These are phyloP conservation scores for Medicago arabica DNA, from an alignment of 306 rosid genomes.

Conservation along the genomic window DNA sequence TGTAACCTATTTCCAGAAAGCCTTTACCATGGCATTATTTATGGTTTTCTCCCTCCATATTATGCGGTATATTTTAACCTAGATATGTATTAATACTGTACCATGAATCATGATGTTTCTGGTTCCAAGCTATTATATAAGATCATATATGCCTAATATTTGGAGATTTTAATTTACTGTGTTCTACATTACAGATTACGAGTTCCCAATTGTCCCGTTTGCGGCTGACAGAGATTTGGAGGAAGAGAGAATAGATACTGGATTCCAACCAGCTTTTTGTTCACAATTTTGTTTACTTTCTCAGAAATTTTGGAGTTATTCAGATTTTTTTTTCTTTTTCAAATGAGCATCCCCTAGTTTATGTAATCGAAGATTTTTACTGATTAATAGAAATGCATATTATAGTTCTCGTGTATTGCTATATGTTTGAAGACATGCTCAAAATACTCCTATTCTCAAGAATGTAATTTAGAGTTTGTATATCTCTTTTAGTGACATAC, in stretches of 20 bases:
- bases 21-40: background rate
- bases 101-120: background rate
- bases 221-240: slow-evolving; percentile 37
- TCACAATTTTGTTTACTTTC: slow-evolving; percentile 33
- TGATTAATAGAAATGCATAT: slow-evolving; percentile 19
- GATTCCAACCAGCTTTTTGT: slow-evolving; percentile 29
- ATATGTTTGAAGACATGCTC: slow-evolving; percentile 10
- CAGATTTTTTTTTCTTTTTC: slow-evolving; percentile 25
- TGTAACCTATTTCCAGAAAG: too few relatives aligned
- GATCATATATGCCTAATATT: slow-evolving; percentile 11
- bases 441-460: background rate
- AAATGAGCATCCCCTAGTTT: slow-evolving; percentile 11
- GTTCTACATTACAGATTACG: slow-evolving; percentile 31
- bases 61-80: background rate
- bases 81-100: background rate
- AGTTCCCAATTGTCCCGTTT: slow-evolving; percentile 4
- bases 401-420: slow-evolving; percentile 28
- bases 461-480: background rate
- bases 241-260: slow-evolving; percentile 32
- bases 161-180: slow-evolving; percentile 31
- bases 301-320: slow-evolving; percentile 35
- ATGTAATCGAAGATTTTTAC: slow-evolving; percentile 37
- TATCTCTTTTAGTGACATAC: background rate
- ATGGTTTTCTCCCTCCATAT: background rate
- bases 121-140: slow-evolving; percentile 6